Conservation (phyloP, 768 basidiomycete species). For the Amanita exitialis region DNA sequence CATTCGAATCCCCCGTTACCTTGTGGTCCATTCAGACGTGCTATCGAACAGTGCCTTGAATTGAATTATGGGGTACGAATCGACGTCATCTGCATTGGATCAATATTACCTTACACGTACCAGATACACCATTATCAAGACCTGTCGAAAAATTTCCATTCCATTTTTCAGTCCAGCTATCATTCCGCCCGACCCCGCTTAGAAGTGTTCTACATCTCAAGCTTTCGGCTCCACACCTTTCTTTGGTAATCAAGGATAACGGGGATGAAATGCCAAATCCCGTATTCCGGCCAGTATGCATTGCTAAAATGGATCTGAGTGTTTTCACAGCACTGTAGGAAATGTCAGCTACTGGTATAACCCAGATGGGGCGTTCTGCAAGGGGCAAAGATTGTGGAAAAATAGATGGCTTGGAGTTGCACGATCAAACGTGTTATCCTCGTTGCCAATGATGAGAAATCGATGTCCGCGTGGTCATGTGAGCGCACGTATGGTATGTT, state of each 20-base stretch:
- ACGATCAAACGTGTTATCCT: neutral
- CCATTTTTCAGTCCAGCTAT: neutral
- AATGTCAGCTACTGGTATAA: slow-evolving; percentile 1
- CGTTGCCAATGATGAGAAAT: slow-evolving; percentile 1
- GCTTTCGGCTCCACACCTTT: slow-evolving; percentile 41
- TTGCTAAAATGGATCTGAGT: slow-evolving; percentile 83
- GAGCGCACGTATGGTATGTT: neutral
- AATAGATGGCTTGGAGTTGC: neutral
- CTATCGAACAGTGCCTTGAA: too few relatives aligned
- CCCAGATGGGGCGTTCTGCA: neutral
- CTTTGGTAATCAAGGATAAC: slow-evolving; percentile 85
- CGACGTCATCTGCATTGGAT: neutral
- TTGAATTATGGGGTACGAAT: too few relatives aligned
- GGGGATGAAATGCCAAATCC: slow-evolving; percentile 76
- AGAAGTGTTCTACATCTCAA: neutral
- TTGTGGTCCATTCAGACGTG: too few relatives aligned
- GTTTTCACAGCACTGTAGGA: slow-evolving; percentile 58
- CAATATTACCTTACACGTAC: neutral
- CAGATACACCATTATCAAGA: neutral
- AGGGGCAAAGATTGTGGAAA: neutral
- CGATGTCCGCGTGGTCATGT: neutral
- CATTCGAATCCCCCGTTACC: too few relatives aligned
- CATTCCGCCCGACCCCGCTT: neutral
- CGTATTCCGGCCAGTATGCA: slow-evolving; percentile 91
- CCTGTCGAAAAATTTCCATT: neutral